These are phyloP conservation scores for Emericellopsis cladophorae DNA, from an alignment of 2,329 filamentous ascomycete genomes.

Conservation along the genomic window DNA sequence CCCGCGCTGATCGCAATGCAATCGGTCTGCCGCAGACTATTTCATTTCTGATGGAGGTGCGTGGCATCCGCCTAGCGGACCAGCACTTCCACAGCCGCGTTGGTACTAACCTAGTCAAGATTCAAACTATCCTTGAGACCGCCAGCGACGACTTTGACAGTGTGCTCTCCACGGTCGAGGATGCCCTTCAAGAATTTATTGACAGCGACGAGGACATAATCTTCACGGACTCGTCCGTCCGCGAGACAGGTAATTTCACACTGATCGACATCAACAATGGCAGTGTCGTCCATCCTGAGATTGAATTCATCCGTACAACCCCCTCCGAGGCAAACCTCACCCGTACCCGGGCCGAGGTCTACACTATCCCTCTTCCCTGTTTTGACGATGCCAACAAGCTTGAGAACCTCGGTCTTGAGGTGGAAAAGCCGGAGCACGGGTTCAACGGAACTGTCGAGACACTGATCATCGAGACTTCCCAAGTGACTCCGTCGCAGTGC, in stretches of 20 bases:
- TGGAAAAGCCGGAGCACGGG: slow-evolving; percentile 8
- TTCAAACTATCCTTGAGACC: slow-evolving; percentile 11
- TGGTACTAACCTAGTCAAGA: slow-evolving; percentile 11
- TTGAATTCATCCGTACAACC: slow-evolving; percentile 12
- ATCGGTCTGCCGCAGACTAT: slow-evolving; percentile 11
- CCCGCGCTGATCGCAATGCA: slow-evolving; percentile 12
- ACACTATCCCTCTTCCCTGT: slow-evolving; percentile 13
- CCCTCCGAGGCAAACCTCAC: slow-evolving; percentile 13
- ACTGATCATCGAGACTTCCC: slow-evolving; percentile 8
- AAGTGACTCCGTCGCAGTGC: slow-evolving; percentile 6
- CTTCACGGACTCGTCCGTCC: slow-evolving; percentile 8
- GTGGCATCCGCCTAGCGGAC: slow-evolving; percentile 15
- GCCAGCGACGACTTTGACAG: slow-evolving; percentile 9
- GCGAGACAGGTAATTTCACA: slow-evolving; percentile 11
- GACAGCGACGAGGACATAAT: slow-evolving; percentile 11
- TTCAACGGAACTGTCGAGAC: slow-evolving; percentile 11
- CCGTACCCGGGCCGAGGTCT: slow-evolving; percentile 11
- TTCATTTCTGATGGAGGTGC: slow-evolving; percentile 12
- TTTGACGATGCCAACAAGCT: slow-evolving; percentile 11
- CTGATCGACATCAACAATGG: slow-evolving; percentile 12
- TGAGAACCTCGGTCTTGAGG: slow-evolving; percentile 8
- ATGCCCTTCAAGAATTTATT: slow-evolving; percentile 9
- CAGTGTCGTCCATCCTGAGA: slow-evolving; percentile 8
- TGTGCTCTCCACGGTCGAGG: slow-evolving; percentile 9
- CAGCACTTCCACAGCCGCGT: slow-evolving; percentile 19